These are phyloP conservation scores for Aspergillus ochraceus DNA, from an alignment of 2,329 filamentous ascomycete species.

Conservation along the genomic window DNA sequence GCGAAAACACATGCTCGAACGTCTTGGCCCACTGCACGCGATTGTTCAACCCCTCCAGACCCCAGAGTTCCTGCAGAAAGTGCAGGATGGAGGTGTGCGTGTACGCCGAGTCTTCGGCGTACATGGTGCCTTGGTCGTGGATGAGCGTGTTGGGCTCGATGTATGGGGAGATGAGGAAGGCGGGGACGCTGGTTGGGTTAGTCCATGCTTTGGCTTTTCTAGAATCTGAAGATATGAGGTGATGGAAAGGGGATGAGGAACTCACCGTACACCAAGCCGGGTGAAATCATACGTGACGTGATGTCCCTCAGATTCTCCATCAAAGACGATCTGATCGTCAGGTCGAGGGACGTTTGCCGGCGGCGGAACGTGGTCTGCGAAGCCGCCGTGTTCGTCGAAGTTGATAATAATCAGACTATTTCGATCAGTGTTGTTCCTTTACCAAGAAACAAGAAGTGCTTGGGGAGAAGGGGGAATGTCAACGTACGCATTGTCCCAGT, in stretches of 20 bases:
- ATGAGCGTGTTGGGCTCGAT: slow-evolving; percentile 35
- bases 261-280: slow-evolving; percentile 38
- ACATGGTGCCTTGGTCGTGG: slow-evolving; percentile 40
- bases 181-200: slow-evolving; percentile 30
- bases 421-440: background rate
- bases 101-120: slow-evolving; percentile 38
- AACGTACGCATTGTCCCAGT: slow-evolving; percentile 38
- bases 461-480: too few species aligned
- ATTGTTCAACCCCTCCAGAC: slow-evolving; percentile 41
- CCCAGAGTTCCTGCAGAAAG: slow-evolving; percentile 44
- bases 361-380: slow-evolving; percentile 42
- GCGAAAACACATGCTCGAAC: slow-evolving; percentile 38
- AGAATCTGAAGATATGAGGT: too few species aligned
- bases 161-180: slow-evolving; percentile 39
- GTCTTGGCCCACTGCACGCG: slow-evolving; percentile 46
- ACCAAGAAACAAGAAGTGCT: background rate
- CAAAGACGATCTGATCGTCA: slow-evolving; percentile 35
- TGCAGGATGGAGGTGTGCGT: slow-evolving; percentile 42
- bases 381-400: slow-evolving; percentile 45
- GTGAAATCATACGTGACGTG: slow-evolving; percentile 41
- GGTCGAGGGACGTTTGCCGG: slow-evolving; percentile 37
- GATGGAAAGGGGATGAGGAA: background rate
- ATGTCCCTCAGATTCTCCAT: slow-evolving; percentile 29
- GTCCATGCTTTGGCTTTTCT: background rate
- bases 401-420: slow-evolving; percentile 39